Evolutionary conservation across 768 basidiomycete species (phyloP).

Genomic region (Lentinula lateritia): DNA sequence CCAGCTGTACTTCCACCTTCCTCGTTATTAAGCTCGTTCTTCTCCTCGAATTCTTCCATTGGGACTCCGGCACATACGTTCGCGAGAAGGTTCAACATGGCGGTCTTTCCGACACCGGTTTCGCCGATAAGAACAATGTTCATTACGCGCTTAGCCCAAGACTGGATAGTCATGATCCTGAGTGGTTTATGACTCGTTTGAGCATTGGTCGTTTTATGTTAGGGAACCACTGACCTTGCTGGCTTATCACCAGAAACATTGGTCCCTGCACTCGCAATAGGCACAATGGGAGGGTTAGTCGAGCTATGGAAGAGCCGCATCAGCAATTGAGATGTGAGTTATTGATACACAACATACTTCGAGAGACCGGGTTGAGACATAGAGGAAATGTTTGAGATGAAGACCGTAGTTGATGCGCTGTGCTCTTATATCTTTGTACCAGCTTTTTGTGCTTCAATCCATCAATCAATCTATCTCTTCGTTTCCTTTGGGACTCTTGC

Average conservation of each 20-base stretch:
- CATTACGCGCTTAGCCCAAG: neutral
- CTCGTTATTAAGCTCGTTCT: neutral
- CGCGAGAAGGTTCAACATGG: constrained; percentile 11
- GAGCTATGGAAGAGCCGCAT: neutral
- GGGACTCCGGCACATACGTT: constrained; percentile 10
- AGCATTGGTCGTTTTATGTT: neutral
- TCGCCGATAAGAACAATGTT: constrained; percentile 10
- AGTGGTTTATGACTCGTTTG: neutral
- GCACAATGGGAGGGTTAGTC: neutral
- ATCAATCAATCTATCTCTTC: neutral
- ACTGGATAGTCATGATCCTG: constrained; percentile 3
- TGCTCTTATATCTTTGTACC: neutral
- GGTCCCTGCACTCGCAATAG: neutral
- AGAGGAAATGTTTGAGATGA: neutral
- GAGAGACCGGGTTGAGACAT: neutral
- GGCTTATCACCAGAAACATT: neutral
- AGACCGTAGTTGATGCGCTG: too few relatives aligned
- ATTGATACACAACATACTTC: neutral
- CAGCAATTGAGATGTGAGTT: neutral
- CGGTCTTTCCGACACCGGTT: constrained; percentile 15
- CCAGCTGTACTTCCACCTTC: neutral
- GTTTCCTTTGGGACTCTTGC: neutral
- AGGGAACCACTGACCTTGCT: neutral
- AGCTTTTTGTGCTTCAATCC: neutral
- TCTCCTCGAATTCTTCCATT: neutral